A percentile compares a stretch with the other conserved stretches of the same genome.
These are phyloP conservation scores for Annulohypoxylon truncatum DNA, from an alignment of 2,329 filamentous ascomycete species.

Conservation along the genomic window DNA sequence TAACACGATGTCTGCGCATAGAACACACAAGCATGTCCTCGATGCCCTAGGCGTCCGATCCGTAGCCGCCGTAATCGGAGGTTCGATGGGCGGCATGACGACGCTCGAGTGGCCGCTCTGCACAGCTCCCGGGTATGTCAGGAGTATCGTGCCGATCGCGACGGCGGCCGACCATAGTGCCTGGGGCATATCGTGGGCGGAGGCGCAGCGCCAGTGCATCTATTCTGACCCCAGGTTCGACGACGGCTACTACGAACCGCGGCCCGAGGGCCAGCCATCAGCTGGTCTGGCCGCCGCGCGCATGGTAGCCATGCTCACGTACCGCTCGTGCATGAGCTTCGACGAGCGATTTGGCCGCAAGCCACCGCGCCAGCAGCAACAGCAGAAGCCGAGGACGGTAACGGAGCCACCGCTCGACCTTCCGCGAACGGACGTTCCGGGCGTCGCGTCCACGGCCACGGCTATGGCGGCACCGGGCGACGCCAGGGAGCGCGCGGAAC, in stretches of 20 bases:
- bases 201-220: constrained; percentile 65
- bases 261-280: constrained; percentile 49
- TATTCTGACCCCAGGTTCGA: constrained; percentile 50
- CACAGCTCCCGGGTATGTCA: constrained; percentile 61
- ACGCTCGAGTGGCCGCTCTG: constrained; percentile 68
- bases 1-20: constrained; percentile 16
- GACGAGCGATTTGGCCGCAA: constrained; percentile 55
- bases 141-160: constrained; percentile 65
- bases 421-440: constrained; percentile 56
- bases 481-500: constrained; percentile 63
- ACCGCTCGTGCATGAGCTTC: constrained; percentile 52
- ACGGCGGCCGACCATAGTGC: constrained; percentile 67
- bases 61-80: constrained; percentile 65
- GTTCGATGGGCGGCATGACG: constrained; percentile 70
- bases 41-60: constrained; percentile 65
- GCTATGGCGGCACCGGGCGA: neutral
- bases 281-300: constrained; percentile 52
- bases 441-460: neutral
- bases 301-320: constrained; percentile 56
- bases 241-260: constrained; percentile 51
- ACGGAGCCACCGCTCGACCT: constrained; percentile 47
- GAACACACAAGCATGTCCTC: constrained; percentile 64
- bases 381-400: constrained; percentile 46
- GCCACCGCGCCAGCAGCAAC: constrained; percentile 61
- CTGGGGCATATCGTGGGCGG: constrained; percentile 70